A percentile compares a stretch with the other conserved stretches of the same genome.
Conservation (phyloP, 2,329 filamentous ascomycete species). For the Colletotrichum echinochloae region DNA sequence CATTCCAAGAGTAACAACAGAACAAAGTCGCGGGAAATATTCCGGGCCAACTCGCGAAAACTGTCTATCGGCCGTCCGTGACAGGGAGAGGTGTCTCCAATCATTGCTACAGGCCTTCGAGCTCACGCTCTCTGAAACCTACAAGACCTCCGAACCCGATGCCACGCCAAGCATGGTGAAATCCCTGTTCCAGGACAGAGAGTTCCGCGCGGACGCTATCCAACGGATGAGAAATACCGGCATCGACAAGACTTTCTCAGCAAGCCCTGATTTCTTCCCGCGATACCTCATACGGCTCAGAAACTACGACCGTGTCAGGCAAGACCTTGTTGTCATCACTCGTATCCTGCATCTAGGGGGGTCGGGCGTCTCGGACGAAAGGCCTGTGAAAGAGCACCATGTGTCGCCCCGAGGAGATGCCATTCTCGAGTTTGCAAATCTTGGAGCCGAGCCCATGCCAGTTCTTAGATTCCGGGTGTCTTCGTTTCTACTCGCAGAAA, state of each 20-base stretch:
- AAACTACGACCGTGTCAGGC: constrained; percentile 59
- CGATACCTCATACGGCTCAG: constrained; percentile 61
- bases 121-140: constrained; percentile 57
- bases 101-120: constrained; percentile 55
- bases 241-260: constrained; percentile 56
- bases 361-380: constrained; percentile 55
- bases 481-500: constrained; percentile 62
- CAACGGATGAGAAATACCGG: constrained; percentile 60
- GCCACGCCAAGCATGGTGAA: constrained; percentile 58
- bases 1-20: constrained; percentile 12
- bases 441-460: constrained; percentile 50
- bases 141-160: constrained; percentile 58
- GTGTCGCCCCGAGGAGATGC: constrained; percentile 61
- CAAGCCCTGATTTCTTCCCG: constrained; percentile 57
- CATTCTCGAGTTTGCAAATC: constrained; percentile 65
- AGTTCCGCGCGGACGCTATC: constrained; percentile 57
- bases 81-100: constrained; percentile 59
- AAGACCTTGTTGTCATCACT: constrained; percentile 55
- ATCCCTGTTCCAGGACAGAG: constrained; percentile 56
- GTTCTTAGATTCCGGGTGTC: constrained; percentile 64
- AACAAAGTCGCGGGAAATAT: constrained; percentile 42
- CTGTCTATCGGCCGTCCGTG: constrained; percentile 53
- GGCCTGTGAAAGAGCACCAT: constrained; percentile 55
- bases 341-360: constrained; percentile 56
- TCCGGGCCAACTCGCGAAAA: constrained; percentile 46